phyloP scores from a whole-genome alignment of 1,284 basidiomycete genomes.

The Pholiota adiposa region DNA sequence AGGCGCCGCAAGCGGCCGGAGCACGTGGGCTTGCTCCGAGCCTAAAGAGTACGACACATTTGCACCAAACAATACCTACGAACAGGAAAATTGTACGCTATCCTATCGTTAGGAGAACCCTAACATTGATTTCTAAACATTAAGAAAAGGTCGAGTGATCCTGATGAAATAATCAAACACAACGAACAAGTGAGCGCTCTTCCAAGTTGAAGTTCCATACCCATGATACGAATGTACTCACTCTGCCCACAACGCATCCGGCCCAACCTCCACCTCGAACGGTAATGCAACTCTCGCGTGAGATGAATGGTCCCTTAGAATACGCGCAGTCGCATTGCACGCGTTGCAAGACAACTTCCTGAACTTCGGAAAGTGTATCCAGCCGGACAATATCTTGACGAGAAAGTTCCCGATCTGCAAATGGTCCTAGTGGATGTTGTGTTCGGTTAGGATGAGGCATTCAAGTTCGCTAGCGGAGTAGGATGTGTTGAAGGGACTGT shows the following conservation, averaged over 20 bases:
- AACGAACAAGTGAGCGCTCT: too few relatives aligned
- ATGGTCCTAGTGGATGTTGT: background rate
- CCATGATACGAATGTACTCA: background rate
- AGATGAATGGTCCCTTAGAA: background rate
- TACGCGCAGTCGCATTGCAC: background rate
- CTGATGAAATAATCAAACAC: background rate
- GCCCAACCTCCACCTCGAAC: background rate
- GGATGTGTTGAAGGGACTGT: too few relatives aligned
- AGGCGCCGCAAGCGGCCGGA: too few relatives aligned
- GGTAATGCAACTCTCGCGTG: background rate
- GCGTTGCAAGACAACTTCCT: background rate
- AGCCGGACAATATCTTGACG: background rate
- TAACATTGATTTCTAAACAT: too few relatives aligned
- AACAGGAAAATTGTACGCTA: too few relatives aligned
- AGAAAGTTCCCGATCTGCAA: background rate
- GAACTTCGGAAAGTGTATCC: background rate
- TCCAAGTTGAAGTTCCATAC: background rate
- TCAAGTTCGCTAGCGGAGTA: background rate
- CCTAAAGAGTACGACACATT: too few relatives aligned
- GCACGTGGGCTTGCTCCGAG: too few relatives aligned
- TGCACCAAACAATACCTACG: too few relatives aligned
- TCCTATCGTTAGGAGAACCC: too few relatives aligned
- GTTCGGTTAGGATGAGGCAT: background rate
- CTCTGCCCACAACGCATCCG: background rate
- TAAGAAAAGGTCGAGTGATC: too few relatives aligned